Percentiles rank a stretch among this genome's conserved stretches.
Evolutionary conservation across 257 asterid genomes (phyloP).

Genomic region (Solanum habrochaites): DNA sequence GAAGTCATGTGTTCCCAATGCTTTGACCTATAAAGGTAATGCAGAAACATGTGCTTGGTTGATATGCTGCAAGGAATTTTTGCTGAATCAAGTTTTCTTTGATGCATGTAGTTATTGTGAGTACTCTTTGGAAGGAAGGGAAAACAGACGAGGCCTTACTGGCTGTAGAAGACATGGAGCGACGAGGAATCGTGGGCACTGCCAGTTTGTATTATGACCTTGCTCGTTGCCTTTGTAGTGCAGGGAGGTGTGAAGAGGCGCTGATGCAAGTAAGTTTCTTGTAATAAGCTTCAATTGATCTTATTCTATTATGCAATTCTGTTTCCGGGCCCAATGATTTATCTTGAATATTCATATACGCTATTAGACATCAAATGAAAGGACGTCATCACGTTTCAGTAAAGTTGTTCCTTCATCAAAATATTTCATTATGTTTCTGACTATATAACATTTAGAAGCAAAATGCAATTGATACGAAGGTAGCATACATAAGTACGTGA

Average conservation of each 20-base stretch:
- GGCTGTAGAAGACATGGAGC: constrained; percentile 84
- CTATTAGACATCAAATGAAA: neutral
- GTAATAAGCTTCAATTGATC: neutral
- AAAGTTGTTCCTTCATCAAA: neutral
- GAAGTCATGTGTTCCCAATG: constrained; percentile 68
- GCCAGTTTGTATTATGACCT: constrained; percentile 86
- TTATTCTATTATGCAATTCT: neutral
- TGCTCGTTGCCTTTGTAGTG: constrained; percentile 93
- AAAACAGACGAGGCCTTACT: constrained; percentile 58
- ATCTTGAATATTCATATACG: neutral
- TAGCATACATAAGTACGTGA: neutral
- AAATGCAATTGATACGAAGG: neutral
- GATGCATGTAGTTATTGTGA: constrained; percentile 54
- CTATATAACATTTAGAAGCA: neutral
- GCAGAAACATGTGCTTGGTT: neutral
- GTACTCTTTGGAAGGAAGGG: constrained; percentile 82
- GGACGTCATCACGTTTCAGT: neutral
- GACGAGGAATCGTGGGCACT: constrained; percentile 82
- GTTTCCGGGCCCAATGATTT: neutral
- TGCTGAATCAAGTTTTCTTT: neutral
- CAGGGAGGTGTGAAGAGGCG: constrained; percentile 83
- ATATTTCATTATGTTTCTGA: neutral
- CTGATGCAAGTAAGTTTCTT: constrained; percentile 52
- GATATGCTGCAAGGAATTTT: neutral
- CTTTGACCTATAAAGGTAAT: constrained; percentile 80